phyloP scores from a whole-genome alignment of 768 basidiomycete genomes.

The Lactarius hatsudake region DNA sequence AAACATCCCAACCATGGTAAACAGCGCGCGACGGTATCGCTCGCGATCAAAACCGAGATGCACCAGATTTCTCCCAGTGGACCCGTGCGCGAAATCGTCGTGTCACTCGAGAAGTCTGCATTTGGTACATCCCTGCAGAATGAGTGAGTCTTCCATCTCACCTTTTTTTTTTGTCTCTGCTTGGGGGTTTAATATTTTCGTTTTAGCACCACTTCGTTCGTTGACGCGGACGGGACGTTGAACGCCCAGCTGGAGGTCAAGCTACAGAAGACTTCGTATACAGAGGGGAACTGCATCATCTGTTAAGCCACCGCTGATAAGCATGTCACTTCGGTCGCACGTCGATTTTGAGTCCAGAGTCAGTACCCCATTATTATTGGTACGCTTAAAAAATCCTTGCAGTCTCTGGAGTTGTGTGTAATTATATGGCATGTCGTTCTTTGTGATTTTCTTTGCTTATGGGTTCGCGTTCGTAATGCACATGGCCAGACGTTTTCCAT shows the following conservation, averaged over 20 bases:
- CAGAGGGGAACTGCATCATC: conserved; percentile 22
- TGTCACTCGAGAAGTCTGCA: conserved; percentile 15
- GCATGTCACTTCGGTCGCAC: not conserved
- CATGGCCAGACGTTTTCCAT: too few relatives aligned
- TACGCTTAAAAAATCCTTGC: not conserved
- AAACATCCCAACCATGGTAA: conserved; percentile 5
- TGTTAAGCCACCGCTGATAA: conserved; percentile 6
- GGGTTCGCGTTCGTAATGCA: not conserved
- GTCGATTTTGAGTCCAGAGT: not conserved
- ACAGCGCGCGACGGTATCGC: not conserved
- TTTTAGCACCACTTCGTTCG: conserved; percentile 17
- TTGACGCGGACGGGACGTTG: conserved; percentile 23
- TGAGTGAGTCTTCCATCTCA: conserved; percentile 11
- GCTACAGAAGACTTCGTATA: conserved; percentile 9
- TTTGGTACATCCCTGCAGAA: conserved; percentile 17
- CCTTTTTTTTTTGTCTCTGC: not conserved
- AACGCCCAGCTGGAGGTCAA: conserved; percentile 26
- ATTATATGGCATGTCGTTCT: not conserved
- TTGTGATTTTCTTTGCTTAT: not conserved
- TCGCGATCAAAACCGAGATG: conserved; percentile 10
- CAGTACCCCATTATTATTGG: not conserved
- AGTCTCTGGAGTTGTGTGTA: not conserved
- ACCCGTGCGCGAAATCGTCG: conserved; percentile 13
- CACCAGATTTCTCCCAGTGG: conserved; percentile 14
- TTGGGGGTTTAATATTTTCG: not conserved